Evolutionary conservation across 208 protist genomes (phyloP).

Genomic region (Trypanosoma brucei): DNA sequence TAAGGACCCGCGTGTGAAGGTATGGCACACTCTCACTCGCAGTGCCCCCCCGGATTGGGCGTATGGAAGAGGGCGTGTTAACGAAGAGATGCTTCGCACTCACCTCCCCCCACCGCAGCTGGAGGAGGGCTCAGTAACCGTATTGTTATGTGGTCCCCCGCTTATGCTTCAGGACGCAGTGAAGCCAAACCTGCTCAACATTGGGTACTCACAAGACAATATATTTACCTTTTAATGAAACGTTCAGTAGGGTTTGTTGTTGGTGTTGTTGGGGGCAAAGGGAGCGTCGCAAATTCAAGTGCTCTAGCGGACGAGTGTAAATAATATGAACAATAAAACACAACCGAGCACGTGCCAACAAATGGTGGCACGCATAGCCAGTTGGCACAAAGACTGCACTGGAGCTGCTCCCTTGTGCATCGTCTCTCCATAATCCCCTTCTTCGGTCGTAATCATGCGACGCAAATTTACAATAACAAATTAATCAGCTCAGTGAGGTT

Average conservation of each 20-base stretch:
- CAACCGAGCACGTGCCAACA: too few relatives aligned
- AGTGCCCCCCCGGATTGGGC: slow-evolving; percentile 45
- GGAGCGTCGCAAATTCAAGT: not conserved
- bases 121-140: slow-evolving; percentile 29
- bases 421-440: too few relatives aligned
- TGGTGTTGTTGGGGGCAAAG: not conserved
- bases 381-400: too few relatives aligned
- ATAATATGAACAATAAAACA: too few relatives aligned
- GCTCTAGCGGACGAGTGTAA: too few relatives aligned
- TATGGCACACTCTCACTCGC: slow-evolving; percentile 80
- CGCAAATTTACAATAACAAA: too few relatives aligned
- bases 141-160: slow-evolving; percentile 85
- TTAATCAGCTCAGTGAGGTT: too few relatives aligned
- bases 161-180: slow-evolving; percentile 84
- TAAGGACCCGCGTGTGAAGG: slow-evolving; percentile 38
- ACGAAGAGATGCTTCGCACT: slow-evolving; percentile 67
- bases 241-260: not conserved
- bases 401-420: too few relatives aligned
- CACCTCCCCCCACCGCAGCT: slow-evolving; percentile 50
- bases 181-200: slow-evolving; percentile 70
- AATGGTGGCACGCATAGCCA: too few relatives aligned
- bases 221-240: slow-evolving; percentile 68
- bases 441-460: too few relatives aligned
- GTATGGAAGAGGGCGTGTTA: slow-evolving; percentile 65
- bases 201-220: slow-evolving; percentile 62